Evolutionary conservation across 31 red algal genomes (phyloP).

Genomic region (Odonthalia washingtoniensis): DNA sequence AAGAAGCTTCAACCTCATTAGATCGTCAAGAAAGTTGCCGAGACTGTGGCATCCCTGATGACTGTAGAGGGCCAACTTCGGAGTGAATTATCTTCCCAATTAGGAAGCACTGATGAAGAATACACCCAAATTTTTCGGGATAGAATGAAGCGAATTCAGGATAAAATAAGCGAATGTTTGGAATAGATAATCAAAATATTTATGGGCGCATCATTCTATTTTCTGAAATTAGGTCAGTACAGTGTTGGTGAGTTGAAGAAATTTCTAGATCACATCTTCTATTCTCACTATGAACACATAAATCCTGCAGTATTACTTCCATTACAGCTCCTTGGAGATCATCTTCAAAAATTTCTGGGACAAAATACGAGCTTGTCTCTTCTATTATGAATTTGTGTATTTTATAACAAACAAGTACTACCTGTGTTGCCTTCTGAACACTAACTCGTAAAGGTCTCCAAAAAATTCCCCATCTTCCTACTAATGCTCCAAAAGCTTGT

Average conservation of each 20-base stretch:
- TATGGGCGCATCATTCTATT: background rate
- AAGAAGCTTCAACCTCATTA: background rate
- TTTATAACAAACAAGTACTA: constrained; percentile 33
- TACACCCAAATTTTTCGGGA: background rate
- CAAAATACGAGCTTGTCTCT: background rate
- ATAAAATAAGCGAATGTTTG: no score
- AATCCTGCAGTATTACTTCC: background rate
- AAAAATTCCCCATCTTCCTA: no score
- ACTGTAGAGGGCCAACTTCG: background rate
- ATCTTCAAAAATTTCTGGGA: background rate
- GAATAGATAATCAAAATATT: no score
- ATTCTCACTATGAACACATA: background rate
- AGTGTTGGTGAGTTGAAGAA: background rate
- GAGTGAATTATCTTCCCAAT: background rate
- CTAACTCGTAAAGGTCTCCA: constrained; percentile 18
- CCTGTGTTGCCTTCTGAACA: constrained; percentile 11
- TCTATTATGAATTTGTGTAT: constrained; percentile 42
- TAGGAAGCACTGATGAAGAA: background rate
- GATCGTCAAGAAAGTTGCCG: background rate
- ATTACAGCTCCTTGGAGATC: background rate
- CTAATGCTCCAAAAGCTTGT: constrained; percentile 36
- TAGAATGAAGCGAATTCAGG: background rate
- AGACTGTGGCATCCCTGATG: background rate
- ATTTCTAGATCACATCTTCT: background rate
- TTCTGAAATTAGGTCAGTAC: background rate